Base-by-base conservation (phyloP, 495 filamentous ascomycete genomes). In the Melanomma pulvis-pyrius region DNA sequence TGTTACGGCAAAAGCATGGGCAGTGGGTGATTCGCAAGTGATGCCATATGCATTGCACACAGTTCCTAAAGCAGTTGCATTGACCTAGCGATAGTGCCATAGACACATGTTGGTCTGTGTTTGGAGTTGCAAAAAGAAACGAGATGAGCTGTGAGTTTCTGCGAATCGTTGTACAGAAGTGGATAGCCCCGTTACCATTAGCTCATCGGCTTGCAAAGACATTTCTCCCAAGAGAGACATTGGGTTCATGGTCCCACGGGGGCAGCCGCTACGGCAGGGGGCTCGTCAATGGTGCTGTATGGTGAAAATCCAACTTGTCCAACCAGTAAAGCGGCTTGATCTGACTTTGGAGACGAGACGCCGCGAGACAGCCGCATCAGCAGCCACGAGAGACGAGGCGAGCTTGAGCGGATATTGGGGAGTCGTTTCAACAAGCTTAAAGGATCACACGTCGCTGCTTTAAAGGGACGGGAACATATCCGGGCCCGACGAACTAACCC, bases 341-440 rank as follows among this genome's bases (percentile, higher is more conserved):
- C 9, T 44, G 39, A n/a, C 39, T 15, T 44, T 44, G 39, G 39
- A 44, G 39, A 44, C 39, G 39, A 44, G 39, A 44, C 39, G 39
- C 39, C 39, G 17, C 17, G 39, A 3, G 17, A 44, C 39, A 44
- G 39, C 39, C 39, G 39, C 39, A 44, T 6, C 51, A 17, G 51
- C 51, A 24, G 21, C 24, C 46, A 21, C 21, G 5, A 28, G 13
- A 19, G 28, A 29, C 1, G 51, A 54, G 51, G 51, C 26, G 48
- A 51, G 21, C 22, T 22, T 24, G 48, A 29, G 8, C 25, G 51
- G 21, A 8, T 19, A 17, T 29, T 29, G 51, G 51, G 19, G 7
- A 54, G 51, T 13, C 25, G 51, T 54, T 54, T 54, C 26, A 54
- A 54, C 51, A 30, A 54, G 51, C 25, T 54, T 24, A 41, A 21